A percentile compares a stretch with the other conserved stretches of the same genome.
These are phyloP conservation scores for Helicostylum pulchrum DNA, from an alignment of 192 early-diverging fungal genomes.

Conservation along the genomic window DNA sequence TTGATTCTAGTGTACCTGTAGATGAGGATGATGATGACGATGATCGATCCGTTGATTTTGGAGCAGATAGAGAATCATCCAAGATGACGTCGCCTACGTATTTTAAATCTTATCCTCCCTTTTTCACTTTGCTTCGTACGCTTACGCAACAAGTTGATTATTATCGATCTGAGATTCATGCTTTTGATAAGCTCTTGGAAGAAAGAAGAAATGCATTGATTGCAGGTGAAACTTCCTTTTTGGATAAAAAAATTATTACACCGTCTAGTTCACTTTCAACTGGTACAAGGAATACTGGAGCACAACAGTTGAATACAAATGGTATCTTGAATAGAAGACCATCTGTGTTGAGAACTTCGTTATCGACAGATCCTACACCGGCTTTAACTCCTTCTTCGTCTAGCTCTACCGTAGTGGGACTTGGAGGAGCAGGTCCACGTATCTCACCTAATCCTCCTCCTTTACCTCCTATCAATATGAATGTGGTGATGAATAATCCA, in stretches of 20 bases:
- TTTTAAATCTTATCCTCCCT: constrained; percentile 55
- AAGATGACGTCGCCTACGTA: constrained; percentile 27
- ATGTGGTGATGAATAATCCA: constrained; percentile 17
- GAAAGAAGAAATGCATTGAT: constrained; percentile 56
- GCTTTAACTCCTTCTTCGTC: constrained; percentile 9
- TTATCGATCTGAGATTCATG: constrained; percentile 53
- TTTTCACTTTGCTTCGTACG: constrained; percentile 63
- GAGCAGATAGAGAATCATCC: constrained; percentile 29
- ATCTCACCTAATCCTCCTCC: constrained; percentile 13
- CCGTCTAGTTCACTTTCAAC: constrained; percentile 10
- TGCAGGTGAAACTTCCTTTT: constrained; percentile 29
- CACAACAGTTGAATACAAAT: neutral
- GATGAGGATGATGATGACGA: constrained; percentile 44
- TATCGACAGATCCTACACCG: neutral
- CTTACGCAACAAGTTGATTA: constrained; percentile 66
- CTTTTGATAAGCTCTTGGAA: constrained; percentile 56
- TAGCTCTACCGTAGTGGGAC: neutral
- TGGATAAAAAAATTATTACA: constrained; percentile 35
- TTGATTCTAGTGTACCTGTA: constrained; percentile 22
- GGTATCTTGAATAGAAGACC: constrained; percentile 1
- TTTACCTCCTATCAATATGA: constrained; percentile 42
- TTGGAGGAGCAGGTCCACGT: neutral
- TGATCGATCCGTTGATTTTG: constrained; percentile 40
- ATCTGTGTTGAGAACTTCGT: neutral
- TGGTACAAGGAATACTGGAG: neutral